Conservation (phyloP, 2,329 filamentous ascomycete genomes). For the Ceratocystis colombiana region DNA sequence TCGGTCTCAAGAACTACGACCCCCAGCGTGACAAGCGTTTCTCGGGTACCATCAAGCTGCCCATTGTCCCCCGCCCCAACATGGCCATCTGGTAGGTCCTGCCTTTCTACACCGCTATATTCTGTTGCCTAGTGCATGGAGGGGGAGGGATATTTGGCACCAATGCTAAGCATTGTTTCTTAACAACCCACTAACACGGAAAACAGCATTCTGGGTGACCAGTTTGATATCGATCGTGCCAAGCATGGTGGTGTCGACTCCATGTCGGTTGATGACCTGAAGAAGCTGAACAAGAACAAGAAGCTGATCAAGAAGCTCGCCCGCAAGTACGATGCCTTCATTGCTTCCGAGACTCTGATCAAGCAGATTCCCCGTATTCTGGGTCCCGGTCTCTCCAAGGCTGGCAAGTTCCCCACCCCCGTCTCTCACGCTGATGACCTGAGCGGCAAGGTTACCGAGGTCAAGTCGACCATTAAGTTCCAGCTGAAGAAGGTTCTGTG, state of each 20-base stretch:
- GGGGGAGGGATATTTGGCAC: not conserved
- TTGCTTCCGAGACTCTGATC: slow-evolving; percentile 94
- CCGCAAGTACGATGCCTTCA: slow-evolving; percentile 99
- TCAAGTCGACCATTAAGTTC: slow-evolving; percentile 99
- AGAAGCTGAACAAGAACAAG: slow-evolving; percentile 99
- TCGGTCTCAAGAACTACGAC: slow-evolving; percentile 98
- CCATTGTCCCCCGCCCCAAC: slow-evolving; percentile 78
- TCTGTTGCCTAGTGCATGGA: not conserved
- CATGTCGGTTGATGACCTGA: slow-evolving; percentile 97
- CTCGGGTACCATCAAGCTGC: slow-evolving; percentile 96
- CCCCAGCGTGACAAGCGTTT: slow-evolving; percentile 99
- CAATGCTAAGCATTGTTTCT: not conserved
- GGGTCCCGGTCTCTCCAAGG: slow-evolving; percentile 95
- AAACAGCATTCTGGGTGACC: slow-evolving; percentile 51
- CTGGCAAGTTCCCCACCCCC: slow-evolving; percentile 98
- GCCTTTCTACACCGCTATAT: not conserved
- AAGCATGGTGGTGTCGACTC: slow-evolving; percentile 98
- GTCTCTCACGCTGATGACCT: slow-evolving; percentile 96
- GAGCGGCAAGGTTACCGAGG: slow-evolving; percentile 89
- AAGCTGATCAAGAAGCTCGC: slow-evolving; percentile 99
- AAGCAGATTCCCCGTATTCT: slow-evolving; percentile 99
- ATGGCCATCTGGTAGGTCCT: slow-evolving; percentile 61
- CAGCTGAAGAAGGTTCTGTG: slow-evolving; percentile 99
- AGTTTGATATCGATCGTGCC: slow-evolving; percentile 98
- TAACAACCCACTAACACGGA: not conserved